Percentiles rank a stretch among this genome's conserved stretches.
phyloP scores from a whole-genome alignment of 257 asterid species.

The Fraxinus excelsior region DNA sequence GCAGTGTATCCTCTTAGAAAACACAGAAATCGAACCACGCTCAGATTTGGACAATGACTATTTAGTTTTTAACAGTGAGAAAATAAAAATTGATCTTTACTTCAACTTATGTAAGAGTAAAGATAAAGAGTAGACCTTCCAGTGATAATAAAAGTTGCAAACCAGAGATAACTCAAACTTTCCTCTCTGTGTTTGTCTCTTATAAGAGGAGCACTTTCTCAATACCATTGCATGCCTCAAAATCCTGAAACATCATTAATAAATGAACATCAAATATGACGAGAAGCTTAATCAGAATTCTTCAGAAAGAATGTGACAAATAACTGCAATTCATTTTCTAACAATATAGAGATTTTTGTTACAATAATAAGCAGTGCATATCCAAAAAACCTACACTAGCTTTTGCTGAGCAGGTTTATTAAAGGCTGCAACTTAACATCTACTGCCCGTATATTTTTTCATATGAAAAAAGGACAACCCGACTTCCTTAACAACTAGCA shows the following conservation, averaged over 20 bases:
- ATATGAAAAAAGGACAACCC: not conserved
- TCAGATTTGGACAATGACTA: not conserved
- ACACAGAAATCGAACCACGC: slow-evolving; percentile 6
- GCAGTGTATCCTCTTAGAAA: not conserved
- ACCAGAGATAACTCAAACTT: slow-evolving; percentile 57
- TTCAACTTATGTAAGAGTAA: not conserved
- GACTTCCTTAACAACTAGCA: slow-evolving; percentile 11
- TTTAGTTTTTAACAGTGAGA: slow-evolving; percentile 1
- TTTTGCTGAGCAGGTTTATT: not conserved
- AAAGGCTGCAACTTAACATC: not conserved
- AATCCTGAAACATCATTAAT: slow-evolving; percentile 55
- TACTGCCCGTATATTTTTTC: not conserved
- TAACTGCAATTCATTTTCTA: not conserved
- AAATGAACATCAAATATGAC: slow-evolving; percentile 18
- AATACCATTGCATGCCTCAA: slow-evolving; percentile 89
- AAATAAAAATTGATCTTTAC: slow-evolving; percentile 7
- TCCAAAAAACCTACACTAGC: not conserved
- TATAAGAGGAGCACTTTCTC: slow-evolving; percentile 82
- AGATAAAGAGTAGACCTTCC: not conserved
- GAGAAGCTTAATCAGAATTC: not conserved
- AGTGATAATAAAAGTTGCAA: not conserved
- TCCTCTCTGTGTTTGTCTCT: slow-evolving; percentile 82
- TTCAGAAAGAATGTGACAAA: not conserved
- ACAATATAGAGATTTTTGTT: not conserved
- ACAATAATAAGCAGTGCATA: not conserved